Evolutionary conservation across 225 moss, liverwort and hornwort genomes (phyloP), one percentile per base, ranked within the genome.

Genomic region (Anthoceros angustus): DNA sequence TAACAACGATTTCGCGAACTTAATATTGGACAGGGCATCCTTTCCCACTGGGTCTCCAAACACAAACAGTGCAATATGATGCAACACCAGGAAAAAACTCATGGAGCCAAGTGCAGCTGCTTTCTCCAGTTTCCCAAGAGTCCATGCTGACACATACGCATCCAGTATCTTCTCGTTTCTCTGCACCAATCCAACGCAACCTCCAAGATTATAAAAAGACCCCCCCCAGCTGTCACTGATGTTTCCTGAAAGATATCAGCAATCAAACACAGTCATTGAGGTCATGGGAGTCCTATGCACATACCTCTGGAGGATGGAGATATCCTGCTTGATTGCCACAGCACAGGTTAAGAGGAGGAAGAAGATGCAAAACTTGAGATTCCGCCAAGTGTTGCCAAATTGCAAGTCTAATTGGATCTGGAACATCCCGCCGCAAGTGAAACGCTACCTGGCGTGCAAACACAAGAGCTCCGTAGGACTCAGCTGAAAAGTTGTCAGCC

Each of bases 371-470:
- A 20, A 84, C 87, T 63, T 77, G 82, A 71, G 82, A 77, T 74
- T 84, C 89, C 14, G 76, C 75, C 67, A 98, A 42, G 61, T 80
- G 73, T 39, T 87, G 86, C 98, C 98, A 98, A 25, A 83, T 46
- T 60, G 84, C 86, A 72, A 87, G 71, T 40, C 98, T 85, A 64
- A 92, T 75, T 20, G 78, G 39, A 65, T 76, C 78, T 42, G 87
- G 80, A 42, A 84, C 88, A 63, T 81, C 80, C 42, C 78, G 78
- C 63, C 82, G 91, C 41, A 92, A 75, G 70, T 92, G 43, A 40
- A 92, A 48, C 43, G 87, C 89, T 24, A 98, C 84, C 72, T 98
- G 98, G 41, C 98, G 89, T 26, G 70, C 89, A 70, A 98, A 98
- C 40, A 83, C 81, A 40, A 72, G 64, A 74, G 89, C 89, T 40